Conservation (phyloP, 1,139 yeast species). For the Maudiozyma humilis region DNA sequence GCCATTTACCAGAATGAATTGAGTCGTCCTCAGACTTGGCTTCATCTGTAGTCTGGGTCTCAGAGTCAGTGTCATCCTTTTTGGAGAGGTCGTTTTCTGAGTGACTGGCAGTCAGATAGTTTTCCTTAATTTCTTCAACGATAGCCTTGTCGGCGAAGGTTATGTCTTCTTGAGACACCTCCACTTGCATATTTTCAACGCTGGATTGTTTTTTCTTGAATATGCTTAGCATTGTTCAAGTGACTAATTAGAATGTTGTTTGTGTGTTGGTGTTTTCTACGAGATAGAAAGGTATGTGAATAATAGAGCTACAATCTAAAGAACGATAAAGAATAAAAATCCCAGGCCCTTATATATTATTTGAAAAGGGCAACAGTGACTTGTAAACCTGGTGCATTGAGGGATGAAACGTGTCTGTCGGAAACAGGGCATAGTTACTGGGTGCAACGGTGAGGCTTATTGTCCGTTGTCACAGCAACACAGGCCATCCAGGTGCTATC, state of each 20-base stretch:
- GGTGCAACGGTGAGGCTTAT: neutral
- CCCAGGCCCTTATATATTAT: neutral
- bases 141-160: neutral
- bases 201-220: neutral
- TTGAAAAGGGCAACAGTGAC: neutral
- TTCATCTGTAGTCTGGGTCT: constrained; percentile 10
- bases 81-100: constrained; percentile 6
- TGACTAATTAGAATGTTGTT: neutral
- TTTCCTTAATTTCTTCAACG: constrained; percentile 2
- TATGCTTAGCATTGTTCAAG: neutral
- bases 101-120: neutral
- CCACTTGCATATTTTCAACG: neutral
- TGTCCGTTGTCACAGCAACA: neutral
- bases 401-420: neutral
- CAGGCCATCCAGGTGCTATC: neutral
- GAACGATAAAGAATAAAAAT: neutral
- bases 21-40: neutral
- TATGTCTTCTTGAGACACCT: neutral
- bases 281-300: neutral
- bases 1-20: constrained; percentile 11
- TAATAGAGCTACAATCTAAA: neutral
- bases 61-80: neutral
- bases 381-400: neutral
- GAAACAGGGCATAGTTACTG: neutral
- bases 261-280: neutral